A percentile compares a stretch with the other conserved stretches of the same genome.
Evolutionary conservation across 371 early-diverging fungal genomes (phyloP).

Genomic region (Encephalitozoon hellem): DNA sequence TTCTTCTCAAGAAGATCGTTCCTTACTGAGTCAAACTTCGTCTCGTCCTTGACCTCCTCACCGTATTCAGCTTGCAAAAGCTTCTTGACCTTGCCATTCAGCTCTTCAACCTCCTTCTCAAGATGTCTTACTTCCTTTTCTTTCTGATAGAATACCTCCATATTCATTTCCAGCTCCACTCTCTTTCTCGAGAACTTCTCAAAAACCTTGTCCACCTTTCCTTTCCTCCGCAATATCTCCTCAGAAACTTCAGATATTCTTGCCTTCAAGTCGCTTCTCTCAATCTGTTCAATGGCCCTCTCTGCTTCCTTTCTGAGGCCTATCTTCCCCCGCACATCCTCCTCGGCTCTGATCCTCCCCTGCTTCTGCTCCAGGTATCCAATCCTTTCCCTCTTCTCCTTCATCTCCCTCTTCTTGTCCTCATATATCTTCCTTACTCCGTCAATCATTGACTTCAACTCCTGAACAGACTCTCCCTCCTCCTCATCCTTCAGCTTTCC

Average conservation of each 20-base stretch:
- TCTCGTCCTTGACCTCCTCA: background rate
- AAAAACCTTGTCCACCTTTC: conserved; percentile 16
- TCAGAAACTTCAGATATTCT: background rate
- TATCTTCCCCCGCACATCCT: conserved; percentile 1
- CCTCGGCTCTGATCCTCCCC: background rate
- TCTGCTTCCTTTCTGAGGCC: background rate
- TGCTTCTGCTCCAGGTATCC: background rate
- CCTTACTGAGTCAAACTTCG: background rate
- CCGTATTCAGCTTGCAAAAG: background rate
- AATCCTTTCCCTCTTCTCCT: background rate
- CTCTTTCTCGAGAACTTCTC: background rate
- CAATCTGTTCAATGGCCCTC: background rate
- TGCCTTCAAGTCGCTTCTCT: background rate
- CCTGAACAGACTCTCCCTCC: conserved; percentile 1
- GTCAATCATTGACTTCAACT: background rate
- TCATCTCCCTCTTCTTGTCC: background rate
- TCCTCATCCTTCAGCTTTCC: background rate
- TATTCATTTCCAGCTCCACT: conserved; percentile 4
- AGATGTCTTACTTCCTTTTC: conserved; percentile 28
- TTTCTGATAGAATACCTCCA: conserved; percentile 13
- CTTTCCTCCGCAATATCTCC: background rate
- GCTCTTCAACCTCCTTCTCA: conserved; percentile 12
- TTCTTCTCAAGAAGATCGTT: conserved; percentile 4
- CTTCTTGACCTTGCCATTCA: background rate
- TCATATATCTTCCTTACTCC: background rate